A percentile compares a stretch with the other conserved stretches of the same genome.
Conservation (phyloP, 2,329 filamentous ascomycete genomes). For the Sphaerulina populicola region DNA sequence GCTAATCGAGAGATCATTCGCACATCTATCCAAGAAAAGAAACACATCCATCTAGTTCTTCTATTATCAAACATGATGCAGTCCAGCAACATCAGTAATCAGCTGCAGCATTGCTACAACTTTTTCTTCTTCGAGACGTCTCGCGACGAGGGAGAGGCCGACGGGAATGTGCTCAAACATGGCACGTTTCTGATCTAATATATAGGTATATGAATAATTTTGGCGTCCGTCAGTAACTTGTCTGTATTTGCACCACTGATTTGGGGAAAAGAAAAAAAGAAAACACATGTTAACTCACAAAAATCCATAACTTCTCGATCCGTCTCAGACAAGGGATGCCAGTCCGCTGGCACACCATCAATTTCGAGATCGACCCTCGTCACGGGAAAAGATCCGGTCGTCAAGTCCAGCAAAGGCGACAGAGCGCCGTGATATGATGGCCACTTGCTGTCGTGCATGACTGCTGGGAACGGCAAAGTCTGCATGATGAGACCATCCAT, state of each 20-base stretch:
- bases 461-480: constrained; percentile 13
- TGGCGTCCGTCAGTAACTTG: not conserved
- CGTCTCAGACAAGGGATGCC: constrained; percentile 8
- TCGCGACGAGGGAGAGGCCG: constrained; percentile 47
- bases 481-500: constrained; percentile 17
- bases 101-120: constrained; percentile 36
- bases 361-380: constrained; percentile 17
- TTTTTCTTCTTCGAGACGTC: constrained; percentile 50
- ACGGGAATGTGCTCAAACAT: constrained; percentile 30
- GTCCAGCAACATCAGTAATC: constrained; percentile 21
- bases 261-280: not conserved
- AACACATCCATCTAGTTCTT: too few species aligned
- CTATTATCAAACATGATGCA: not conserved
- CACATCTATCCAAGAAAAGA: too few species aligned
- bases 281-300: constrained; percentile 4
- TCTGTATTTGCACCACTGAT: too few species aligned
- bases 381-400: constrained; percentile 16
- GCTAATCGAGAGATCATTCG: not conserved
- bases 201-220: not conserved
- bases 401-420: constrained; percentile 13
- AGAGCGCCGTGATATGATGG: constrained; percentile 11
- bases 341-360: constrained; percentile 8
- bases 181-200: not conserved
- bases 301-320: constrained; percentile 12
- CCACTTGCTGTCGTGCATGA: constrained; percentile 10